Evolutionary conservation across 192 early-diverging fungal genomes (phyloP).

Genomic region (Backusella tuberculispora): DNA sequence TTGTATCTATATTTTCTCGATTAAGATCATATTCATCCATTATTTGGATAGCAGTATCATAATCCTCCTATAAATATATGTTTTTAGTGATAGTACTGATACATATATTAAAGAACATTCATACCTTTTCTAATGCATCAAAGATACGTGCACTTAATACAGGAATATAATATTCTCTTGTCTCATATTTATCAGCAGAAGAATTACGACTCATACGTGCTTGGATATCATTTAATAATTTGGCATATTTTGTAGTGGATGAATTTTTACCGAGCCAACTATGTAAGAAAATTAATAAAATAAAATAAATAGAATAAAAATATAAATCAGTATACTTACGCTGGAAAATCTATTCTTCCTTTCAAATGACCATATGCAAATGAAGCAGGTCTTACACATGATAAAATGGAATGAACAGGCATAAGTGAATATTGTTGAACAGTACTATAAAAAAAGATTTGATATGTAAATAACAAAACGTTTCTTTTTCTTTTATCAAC

Average conservation of each 20-base stretch:
- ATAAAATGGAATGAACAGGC: conserved; percentile 84
- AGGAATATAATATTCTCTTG: conserved; percentile 87
- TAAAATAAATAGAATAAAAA: conserved; percentile 2
- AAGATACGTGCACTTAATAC: conserved; percentile 59
- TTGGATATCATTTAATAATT: conserved; percentile 85
- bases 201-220: conserved; percentile 81
- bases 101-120: conserved; percentile 8
- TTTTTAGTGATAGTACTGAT: no score
- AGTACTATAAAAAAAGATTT: conserved; percentile 50
- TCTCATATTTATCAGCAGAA: conserved; percentile 83
- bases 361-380: conserved; percentile 71
- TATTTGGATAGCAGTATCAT: conserved; percentile 59
- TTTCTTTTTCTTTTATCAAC: neutral
- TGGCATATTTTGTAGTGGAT: conserved; percentile 68
- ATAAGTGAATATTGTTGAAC: conserved; percentile 89
- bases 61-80: conserved; percentile 18
- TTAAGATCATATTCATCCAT: conserved; percentile 95
- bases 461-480: no score
- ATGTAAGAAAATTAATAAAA: conserved; percentile 39
- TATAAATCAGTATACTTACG: conserved; percentile 38
- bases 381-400: conserved; percentile 84
- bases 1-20: conserved; percentile 85
- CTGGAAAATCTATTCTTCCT: conserved; percentile 35
- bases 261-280: conserved; percentile 94
- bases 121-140: conserved; percentile 44